Evolutionary conservation across 1,139 yeast genomes (phyloP), one percentile per base, ranked within the genome.

Genomic region (Suhomyces bribrorum): DNA sequence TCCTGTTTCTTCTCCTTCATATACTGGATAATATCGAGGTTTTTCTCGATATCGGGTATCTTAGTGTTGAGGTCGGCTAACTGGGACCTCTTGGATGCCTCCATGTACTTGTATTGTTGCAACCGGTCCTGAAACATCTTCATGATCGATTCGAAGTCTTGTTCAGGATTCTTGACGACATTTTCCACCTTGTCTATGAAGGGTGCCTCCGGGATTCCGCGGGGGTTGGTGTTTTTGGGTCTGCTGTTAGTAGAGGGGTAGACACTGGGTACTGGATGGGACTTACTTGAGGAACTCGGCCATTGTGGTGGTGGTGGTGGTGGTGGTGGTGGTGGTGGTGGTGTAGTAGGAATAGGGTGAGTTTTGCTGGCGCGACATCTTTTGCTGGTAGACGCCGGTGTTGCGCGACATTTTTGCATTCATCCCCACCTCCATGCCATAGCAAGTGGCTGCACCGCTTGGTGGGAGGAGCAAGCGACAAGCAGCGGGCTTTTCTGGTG

Each of bases 191-290:
- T 79, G 46, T 86, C 95, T 44, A 94, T 83, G 60, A 94, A 92
- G 18, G 95, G 96, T 1, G 98, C 98, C 55, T 86, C 86, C 8
- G 98, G 99, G 41, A 92, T 92, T 1, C 98, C 98, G 48, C 97
- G 75, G 15, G 96, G 92, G 54, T 90, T 90, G 31, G 82, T 62
- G 32, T 72, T 69, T 15, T 66, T 74, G 9, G 81, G 76, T 56
- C 81, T 77, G n/a, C 14, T 6, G 62, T 62, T 59, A 60, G 65
- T 52, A 16, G 4, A 16, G 29, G 29, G n/a, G n/a, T n/a, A n/a
- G n/a, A n/a, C n/a, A n/a, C n/a, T n/a, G 17, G 23, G 23, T 20
- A n/a, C 23, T 20, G 23, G 20, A 7, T 22, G 28, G 9, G 32
- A 48, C 52, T 36, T 43, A 48, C 52, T 44, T 45, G 31, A 48